Base-by-base conservation (phyloP, 2,329 filamentous ascomycete species). In the Aspergillus texensis region DNA sequence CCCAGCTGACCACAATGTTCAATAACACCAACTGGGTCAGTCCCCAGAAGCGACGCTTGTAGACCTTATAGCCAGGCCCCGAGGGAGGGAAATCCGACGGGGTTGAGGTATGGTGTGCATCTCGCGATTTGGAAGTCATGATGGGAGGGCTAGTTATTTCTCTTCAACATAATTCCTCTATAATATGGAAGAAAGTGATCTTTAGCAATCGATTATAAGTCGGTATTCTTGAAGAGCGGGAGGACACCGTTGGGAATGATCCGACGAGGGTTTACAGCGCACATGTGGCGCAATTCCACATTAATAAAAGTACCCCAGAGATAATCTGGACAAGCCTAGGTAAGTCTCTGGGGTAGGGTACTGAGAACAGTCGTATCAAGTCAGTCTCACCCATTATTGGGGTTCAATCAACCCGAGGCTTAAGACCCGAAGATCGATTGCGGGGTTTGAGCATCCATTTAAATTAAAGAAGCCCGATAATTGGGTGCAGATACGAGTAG, bases 1-100 rank as follows among this genome's bases (percentile, higher is more conserved):
- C 93, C 94, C 94, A 98, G 73, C 92, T 96, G 48, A 97, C 90
- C 65, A 98, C 88, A 61, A 97, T 90, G 76, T 98, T 99, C 79
- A 98, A 83, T 72, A 98, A 79, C 8, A 93, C 90, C 74, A 98
- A 80, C 78, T 97, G 92, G 26, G 86, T 80, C 58, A 99, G 82
- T 0, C 95, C 95, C 76, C 97, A 91, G 89, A 93, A 99, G 52
- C 95, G 86, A 73, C 93, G 86, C 79, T 91, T 94, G 76, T 98
- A 98, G 26, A 91, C 85, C 66, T 78, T 82, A 71, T 83, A 86
- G 60, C 68, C 70, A 36, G 69, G 69, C 62, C 67, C 67, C 26
- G 71, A 64, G 50, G 68, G 62, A 26, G 68, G 58, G 24, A 67
- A 46, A 32, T 67, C 66, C 5, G 58, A 30, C 10, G 53, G 46